Evolutionary conservation across 805 yeast species (phyloP).

Genomic region (Cyberlindnera mycetangii): DNA sequence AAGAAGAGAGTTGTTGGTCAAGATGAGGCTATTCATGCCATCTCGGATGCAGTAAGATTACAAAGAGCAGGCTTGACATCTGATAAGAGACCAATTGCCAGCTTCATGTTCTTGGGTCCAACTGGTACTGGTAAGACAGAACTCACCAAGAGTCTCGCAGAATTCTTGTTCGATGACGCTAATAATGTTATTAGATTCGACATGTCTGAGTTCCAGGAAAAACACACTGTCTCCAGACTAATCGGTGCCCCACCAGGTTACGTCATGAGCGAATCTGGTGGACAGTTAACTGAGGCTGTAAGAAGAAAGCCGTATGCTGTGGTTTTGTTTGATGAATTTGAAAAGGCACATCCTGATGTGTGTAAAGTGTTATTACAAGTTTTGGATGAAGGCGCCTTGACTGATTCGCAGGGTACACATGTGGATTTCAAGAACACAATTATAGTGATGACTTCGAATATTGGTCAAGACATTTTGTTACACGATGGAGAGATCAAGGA

Average conservation of each 20-base stretch:
- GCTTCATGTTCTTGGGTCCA: conserved; percentile 95
- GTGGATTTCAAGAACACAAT: conserved; percentile 94
- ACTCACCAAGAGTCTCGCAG: conserved; percentile 87
- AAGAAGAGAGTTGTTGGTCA: conserved; percentile 87
- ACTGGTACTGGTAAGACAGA: conserved; percentile 99
- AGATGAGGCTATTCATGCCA: conserved; percentile 87
- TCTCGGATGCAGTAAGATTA: conserved; percentile 90
- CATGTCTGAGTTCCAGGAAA: conserved; percentile 98
- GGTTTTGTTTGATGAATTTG: conserved; percentile 91
- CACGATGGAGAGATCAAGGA: conserved; percentile 50
- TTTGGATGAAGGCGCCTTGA: conserved; percentile 89
- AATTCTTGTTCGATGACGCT: conserved; percentile 87
- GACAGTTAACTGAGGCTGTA: conserved; percentile 95
- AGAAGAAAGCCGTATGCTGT: conserved; percentile 94
- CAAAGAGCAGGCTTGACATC: conserved; percentile 96
- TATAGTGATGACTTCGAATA: conserved; percentile 94
- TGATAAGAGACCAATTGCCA: conserved; percentile 93
- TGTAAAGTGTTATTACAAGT: conserved; percentile 88
- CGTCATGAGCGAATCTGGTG: conserved; percentile 90
- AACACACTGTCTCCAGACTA: conserved; percentile 83
- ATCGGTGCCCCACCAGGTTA: conserved; percentile 99
- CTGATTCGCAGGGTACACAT: conserved; percentile 92
- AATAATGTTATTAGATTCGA: conserved; percentile 86
- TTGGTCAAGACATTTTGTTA: conserved; percentile 87
- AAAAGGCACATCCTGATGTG: conserved; percentile 95